Percentiles rank a stretch among this genome's conserved stretches.
These are phyloP conservation scores for Epichloe sp. DNA, from an alignment of 2,329 filamentous ascomycete genomes.

Conservation along the genomic window DNA sequence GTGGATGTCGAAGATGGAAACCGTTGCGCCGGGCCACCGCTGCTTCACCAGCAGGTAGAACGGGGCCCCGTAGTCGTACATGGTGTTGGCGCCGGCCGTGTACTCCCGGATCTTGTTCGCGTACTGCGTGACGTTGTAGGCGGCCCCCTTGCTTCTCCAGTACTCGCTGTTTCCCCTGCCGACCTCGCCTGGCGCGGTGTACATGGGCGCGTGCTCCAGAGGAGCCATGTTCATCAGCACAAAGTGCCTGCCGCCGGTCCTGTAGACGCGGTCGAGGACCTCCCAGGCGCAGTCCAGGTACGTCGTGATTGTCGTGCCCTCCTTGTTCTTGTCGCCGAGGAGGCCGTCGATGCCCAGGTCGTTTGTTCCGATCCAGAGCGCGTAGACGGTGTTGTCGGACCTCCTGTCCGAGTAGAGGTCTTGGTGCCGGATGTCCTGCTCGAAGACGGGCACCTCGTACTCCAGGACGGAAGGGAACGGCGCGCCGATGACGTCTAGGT, in stretches of 20 bases:
- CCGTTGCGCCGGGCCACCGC: constrained; percentile 42
- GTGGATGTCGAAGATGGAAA: constrained; percentile 58
- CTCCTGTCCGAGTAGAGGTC: constrained; percentile 28
- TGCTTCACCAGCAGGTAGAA: constrained; percentile 29
- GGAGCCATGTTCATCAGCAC: constrained; percentile 59
- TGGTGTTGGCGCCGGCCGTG: constrained; percentile 33
- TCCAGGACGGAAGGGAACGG: constrained; percentile 50
- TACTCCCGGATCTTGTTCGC: constrained; percentile 33
- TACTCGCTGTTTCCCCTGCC: constrained; percentile 18
- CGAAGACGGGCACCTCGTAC: constrained; percentile 46
- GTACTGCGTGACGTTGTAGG: constrained; percentile 34
- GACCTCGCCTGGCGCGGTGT: constrained; percentile 23
- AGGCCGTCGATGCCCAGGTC: constrained; percentile 57
- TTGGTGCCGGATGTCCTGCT: constrained; percentile 31
- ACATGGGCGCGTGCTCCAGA: constrained; percentile 54
- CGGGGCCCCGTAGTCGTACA: constrained; percentile 36
- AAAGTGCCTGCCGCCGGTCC: constrained; percentile 54
- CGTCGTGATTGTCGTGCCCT: constrained; percentile 45
- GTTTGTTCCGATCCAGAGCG: constrained; percentile 73
- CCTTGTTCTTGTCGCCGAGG: constrained; percentile 48
- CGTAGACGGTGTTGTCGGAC: constrained; percentile 52
- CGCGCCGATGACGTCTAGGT: constrained; percentile 31
- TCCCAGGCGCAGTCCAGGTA: constrained; percentile 57
- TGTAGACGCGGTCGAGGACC: constrained; percentile 49
- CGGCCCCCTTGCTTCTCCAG: constrained; percentile 33